Evolutionary conservation across 768 basidiomycete genomes (phyloP), one percentile per base, ranked within the genome.

Genomic region (Udeniomyces megalosporus): DNA sequence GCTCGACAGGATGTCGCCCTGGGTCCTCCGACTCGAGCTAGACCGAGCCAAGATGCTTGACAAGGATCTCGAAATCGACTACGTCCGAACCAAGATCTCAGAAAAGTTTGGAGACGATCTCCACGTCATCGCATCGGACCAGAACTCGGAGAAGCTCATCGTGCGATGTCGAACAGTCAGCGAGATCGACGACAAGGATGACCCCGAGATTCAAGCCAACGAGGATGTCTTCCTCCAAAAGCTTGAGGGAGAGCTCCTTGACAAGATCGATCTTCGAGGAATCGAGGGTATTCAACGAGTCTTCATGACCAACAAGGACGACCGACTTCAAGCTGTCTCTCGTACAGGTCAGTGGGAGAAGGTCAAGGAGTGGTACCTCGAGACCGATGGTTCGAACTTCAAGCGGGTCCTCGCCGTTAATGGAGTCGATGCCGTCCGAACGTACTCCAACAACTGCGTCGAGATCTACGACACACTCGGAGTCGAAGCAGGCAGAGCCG

Each of bases 81-180:
- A 89, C 67, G 92, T 97, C 47, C 92, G 91, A 5, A 84, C 86
- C 66, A 84, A 86, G 46, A 97, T 99, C 62, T 85, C 86, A 22
- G 87, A 90, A 73, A 91, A 82, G 67, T 97, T 97, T 78, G 88
- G 90, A 72, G 85, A 88, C 2, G 93, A 96, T 71, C 77, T 96
- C 15, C 96, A 96, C 73, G 90, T 96, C 73, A 95, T 97, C 67
- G 95, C 91, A 86, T 91, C 88, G 67, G 93, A 96, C 79, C 93
- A 96, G 74, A 96, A 95, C 75, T 88, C 93, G 2, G 88, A 93
- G 74, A 96, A 96, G 76, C 82, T 97, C 12, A 81, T 97, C 69
- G 86, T 99, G 68, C 93, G 95, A 49, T 93, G 95, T 73, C 88
- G 95, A 78, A 73, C 74, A 4, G 85, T 97, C 8, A 74, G 87